phyloP scores from a whole-genome alignment of 2,329 filamentous ascomycete genomes.

The Clonostachys solani region DNA sequence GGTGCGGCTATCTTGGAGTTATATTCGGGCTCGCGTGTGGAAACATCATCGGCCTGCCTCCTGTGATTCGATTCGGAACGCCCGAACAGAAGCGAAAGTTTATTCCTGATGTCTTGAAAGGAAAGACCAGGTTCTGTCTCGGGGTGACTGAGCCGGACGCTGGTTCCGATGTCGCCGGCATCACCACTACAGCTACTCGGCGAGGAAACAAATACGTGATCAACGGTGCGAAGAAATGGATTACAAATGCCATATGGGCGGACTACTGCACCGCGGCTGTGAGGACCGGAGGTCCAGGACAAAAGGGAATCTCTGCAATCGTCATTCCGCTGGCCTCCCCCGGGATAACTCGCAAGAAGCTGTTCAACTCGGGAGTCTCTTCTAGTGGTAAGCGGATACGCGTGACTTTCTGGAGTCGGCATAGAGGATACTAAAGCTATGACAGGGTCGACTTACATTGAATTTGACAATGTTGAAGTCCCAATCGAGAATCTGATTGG shows the following conservation, averaged over 20 bases:
- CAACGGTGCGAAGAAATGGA: slow-evolving; percentile 66
- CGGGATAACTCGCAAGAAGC: slow-evolving; percentile 45
- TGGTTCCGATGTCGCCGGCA: slow-evolving; percentile 52
- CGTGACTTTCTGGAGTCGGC: too few relatives aligned
- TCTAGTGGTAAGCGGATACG: slow-evolving; percentile 42
- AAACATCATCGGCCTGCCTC: slow-evolving; percentile 58
- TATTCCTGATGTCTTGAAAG: slow-evolving; percentile 3
- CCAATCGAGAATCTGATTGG: slow-evolving; percentile 75
- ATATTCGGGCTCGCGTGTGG: slow-evolving; percentile 54
- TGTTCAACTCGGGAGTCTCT: slow-evolving; percentile 61
- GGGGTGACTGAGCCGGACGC: slow-evolving; percentile 10
- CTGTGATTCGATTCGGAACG: slow-evolving; percentile 58
- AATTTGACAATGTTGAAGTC: slow-evolving; percentile 84
- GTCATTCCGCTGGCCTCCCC: slow-evolving; percentile 45
- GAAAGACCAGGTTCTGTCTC: slow-evolving; percentile 7
- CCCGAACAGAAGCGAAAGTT: slow-evolving; percentile 40
- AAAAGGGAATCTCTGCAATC: slow-evolving; percentile 49
- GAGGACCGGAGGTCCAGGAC: slow-evolving; percentile 50
- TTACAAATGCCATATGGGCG: slow-evolving; percentile 57
- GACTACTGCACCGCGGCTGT: slow-evolving; percentile 60
- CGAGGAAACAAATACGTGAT: slow-evolving; percentile 49
- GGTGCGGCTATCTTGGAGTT: slow-evolving; percentile 49
- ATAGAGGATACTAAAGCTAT: slow-evolving; percentile 33
- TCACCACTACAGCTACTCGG: slow-evolving; percentile 53
- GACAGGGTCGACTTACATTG: slow-evolving; percentile 74